Conservation (phyloP, 495 filamentous ascomycete genomes). For the Entonaema liquescens region DNA sequence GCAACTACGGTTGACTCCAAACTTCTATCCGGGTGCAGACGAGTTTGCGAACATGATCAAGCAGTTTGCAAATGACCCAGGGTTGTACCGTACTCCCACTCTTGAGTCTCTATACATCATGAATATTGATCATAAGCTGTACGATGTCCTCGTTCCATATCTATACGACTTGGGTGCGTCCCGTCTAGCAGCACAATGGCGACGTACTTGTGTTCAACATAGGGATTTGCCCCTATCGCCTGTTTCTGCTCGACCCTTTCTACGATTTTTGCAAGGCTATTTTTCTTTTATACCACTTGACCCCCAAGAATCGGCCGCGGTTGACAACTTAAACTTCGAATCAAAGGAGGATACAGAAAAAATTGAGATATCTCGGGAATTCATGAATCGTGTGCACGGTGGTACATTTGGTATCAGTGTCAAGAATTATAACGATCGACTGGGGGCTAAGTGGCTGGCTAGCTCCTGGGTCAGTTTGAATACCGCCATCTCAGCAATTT, state of each 20-base stretch:
- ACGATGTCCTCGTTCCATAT: constrained; percentile 66
- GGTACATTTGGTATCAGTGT: constrained; percentile 56
- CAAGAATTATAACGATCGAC: constrained; percentile 65
- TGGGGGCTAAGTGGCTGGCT: constrained; percentile 77
- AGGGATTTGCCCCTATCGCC: constrained; percentile 44
- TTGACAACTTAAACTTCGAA: constrained; percentile 4
- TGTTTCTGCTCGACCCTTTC: constrained; percentile 43
- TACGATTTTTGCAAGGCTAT: constrained; percentile 49
- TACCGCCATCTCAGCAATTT: constrained; percentile 68
- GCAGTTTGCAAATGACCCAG: constrained; percentile 42
- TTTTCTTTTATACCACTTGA: constrained; percentile 31
- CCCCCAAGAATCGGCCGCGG: constrained; percentile 27
- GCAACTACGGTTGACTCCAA: constrained; percentile 49
- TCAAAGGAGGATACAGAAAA: constrained; percentile 23
- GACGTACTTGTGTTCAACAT: constrained; percentile 48
- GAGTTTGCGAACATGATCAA: constrained; percentile 47
- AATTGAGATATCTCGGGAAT: constrained; percentile 46
- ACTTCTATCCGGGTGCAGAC: constrained; percentile 45
- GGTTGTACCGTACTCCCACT: constrained; percentile 39
- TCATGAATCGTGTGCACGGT: constrained; percentile 55
- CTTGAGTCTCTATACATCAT: constrained; percentile 59
- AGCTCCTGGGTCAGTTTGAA: constrained; percentile 73
- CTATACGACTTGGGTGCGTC: constrained; percentile 60
- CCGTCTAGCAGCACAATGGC: constrained; percentile 66
- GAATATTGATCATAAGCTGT: constrained; percentile 64